Base-by-base conservation (phyloP, 768 basidiomycete genomes). In the Boletus rufocinnamomeus region DNA sequence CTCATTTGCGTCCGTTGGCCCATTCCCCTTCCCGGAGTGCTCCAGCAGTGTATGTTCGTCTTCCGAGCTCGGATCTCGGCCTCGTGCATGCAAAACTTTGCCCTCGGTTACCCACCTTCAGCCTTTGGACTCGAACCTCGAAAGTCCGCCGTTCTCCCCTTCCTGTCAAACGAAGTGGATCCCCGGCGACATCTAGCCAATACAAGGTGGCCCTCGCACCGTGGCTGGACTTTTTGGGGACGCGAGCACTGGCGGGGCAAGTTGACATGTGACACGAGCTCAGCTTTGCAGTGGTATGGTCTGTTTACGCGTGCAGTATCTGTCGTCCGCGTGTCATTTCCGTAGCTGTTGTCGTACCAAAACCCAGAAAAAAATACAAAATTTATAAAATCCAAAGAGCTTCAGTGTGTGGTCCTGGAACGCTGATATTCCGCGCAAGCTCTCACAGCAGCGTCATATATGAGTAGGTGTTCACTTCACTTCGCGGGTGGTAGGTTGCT, bases 1-100 rank as follows among this genome's bases (percentile, higher is more conserved):
- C 37, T 28, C 37, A 32, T 16, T 21, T n/a, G 25, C 28, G 10
- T 64, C 25, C 38, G 62, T 50, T 59, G 49, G 51, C 49, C 21
- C 9, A 2, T n/a, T 27, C 51, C 19, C 45, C 14, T 63, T 25
- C 6, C 37, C 34, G 21, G 27, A 25, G 32, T 28, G 55, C 41
- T 41, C 2, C 8, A 52, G 59, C 63, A 52, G 44, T 43, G 59
- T 63, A 1, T 16, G 54, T 62, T 57, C 50, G 32, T 64, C 52
- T 53, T 61, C 37, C 59, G 38, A 46, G 41, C 41, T 54, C 19
- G 52, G 55, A 54, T 52, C 63, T 57, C 40, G 63, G 59, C 25
- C 41, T 61, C 52, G 49, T 48, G 63, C 55, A 57, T 57, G 63
- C 50, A 25, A 25, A 51, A 5, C 6, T 11, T 50, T 25, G 30